Base-by-base conservation (phyloP, 2,329 filamentous ascomycete genomes). In the Magnaporthiopsis rhizophila region DNA sequence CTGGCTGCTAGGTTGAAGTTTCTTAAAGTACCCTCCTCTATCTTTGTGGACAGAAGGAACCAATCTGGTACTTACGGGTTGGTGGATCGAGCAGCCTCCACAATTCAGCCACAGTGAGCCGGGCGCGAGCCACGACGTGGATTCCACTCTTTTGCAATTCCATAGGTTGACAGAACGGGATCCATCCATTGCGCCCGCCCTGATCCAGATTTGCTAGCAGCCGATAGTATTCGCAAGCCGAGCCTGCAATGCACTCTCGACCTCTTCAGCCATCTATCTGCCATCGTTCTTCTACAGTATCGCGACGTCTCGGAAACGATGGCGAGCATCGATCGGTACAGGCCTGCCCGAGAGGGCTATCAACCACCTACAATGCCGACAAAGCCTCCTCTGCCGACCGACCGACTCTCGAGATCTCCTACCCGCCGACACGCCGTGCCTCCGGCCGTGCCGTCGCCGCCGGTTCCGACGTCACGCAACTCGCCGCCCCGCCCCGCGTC, bases 261-360 rank as follows among this genome's bases (percentile, higher is more conserved):
- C n/a, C 3, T 6, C 6, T n/a, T 38, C 36, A 38, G 36, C 45
- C 21, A 53, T 53, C 45, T 6, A 53, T 53, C 12, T 6, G 21
- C 45, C 45, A 53, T 53, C 45, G 9, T 8, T 53, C 21, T 4
- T 53, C 18, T 21, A 21, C 18, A 53, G 18, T 21, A 53, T 53
- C 18, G 45, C 21, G 21, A 53, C 45, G 45, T n/a, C 45, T 53
- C 21, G 0, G 45, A n/a, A n/a, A 60, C 26, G 21, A 86, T 86
- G 84, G 84, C 83, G 67, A 86, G 82, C 72, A 81, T 86, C 74
- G 83, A 86, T 72, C 77, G 81, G 71, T 86, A 86, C 69, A 79
- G 83, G 67, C 83, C 83, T 63, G 83, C 66, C 12, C 26, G 61
- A 26, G 84, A 86, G 73, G 79, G 79, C 67, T 86, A 86, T 68